phyloP scores from a whole-genome alignment of 1,284 basidiomycete species.

The Xerocomus amazonicus region DNA sequence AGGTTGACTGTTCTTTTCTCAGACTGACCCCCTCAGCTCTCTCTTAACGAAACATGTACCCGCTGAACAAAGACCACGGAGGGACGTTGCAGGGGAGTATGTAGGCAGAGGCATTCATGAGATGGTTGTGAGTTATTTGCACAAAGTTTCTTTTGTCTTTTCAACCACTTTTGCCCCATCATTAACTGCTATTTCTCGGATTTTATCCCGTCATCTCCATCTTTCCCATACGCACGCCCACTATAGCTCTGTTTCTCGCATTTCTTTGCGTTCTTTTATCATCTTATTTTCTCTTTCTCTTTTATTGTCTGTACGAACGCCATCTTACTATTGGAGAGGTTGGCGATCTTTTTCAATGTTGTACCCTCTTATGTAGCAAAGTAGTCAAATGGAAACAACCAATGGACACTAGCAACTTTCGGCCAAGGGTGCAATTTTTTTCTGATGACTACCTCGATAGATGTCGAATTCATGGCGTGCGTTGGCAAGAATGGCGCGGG shows the following conservation, averaged over 20 bases:
- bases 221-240: conserved; percentile 13
- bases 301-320: conserved; percentile 21
- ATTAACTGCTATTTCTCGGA: conserved; percentile 8
- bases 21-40: conserved; percentile 79
- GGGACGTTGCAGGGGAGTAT: conserved; percentile 74
- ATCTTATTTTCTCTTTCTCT: conserved; percentile 25
- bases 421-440: not conserved
- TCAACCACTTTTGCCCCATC: not conserved
- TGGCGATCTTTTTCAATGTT: conserved; percentile 18
- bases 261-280: conserved; percentile 24
- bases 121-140: conserved; percentile 59
- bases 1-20: conserved; percentile 34
- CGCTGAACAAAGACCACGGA: conserved; percentile 64
- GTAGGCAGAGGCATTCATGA: conserved; percentile 65
- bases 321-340: conserved; percentile 5
- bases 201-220: conserved; percentile 5
- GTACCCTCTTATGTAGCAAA: conserved; percentile 24
- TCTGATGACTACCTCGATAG: conserved; percentile 38
- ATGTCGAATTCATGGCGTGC: conserved; percentile 84
- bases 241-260: conserved; percentile 22
- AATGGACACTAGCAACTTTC: not conserved
- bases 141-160: conserved; percentile 15
- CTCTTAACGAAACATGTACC: conserved; percentile 79
- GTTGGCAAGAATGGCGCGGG: conserved; percentile 72
- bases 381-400: conserved; percentile 19